Conservation (phyloP, 2,329 filamentous ascomycete genomes). For the Trichoderma koningii region DNA sequence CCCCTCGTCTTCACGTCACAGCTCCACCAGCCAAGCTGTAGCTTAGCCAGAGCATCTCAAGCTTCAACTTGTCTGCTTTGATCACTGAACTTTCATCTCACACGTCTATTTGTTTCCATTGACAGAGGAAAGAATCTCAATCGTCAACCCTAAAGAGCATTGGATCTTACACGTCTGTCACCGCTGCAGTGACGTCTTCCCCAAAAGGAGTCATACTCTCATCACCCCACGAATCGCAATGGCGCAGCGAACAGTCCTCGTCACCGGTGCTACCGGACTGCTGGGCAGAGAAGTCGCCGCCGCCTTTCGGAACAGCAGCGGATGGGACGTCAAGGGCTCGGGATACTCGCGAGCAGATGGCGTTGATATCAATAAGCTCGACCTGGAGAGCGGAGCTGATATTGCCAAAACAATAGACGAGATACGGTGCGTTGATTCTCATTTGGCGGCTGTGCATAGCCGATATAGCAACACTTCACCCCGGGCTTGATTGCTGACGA, state of each 20-base stretch:
- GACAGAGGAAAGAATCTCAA: no score
- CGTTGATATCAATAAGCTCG: slow-evolving; percentile 63
- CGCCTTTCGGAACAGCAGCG: slow-evolving; percentile 59
- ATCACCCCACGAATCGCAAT: slow-evolving; percentile 23
- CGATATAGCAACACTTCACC: not conserved
- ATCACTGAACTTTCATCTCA: no score
- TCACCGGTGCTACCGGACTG: slow-evolving; percentile 84
- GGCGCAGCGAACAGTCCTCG: slow-evolving; percentile 57
- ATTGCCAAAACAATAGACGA: slow-evolving; percentile 55
- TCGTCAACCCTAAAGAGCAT: no score
- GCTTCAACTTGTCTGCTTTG: not conserved
- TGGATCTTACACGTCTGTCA: no score
- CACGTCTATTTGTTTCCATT: no score
- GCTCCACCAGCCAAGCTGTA: slow-evolving; percentile 19
- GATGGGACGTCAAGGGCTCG: slow-evolving; percentile 71
- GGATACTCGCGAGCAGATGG: slow-evolving; percentile 74
- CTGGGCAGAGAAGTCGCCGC: slow-evolving; percentile 77
- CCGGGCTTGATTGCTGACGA: not conserved
- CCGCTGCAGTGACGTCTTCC: no score
- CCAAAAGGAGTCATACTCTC: no score
- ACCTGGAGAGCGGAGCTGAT: slow-evolving; percentile 51
- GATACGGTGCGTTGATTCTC: slow-evolving; percentile 51
- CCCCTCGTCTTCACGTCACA: slow-evolving; percentile 23
- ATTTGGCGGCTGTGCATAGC: not conserved
- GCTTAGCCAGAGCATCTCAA: slow-evolving; percentile 12